Evolutionary conservation across 352 stramenopile species (phyloP), one percentile per base, ranked within the genome.

Genomic region (Blastocystis sp.): DNA sequence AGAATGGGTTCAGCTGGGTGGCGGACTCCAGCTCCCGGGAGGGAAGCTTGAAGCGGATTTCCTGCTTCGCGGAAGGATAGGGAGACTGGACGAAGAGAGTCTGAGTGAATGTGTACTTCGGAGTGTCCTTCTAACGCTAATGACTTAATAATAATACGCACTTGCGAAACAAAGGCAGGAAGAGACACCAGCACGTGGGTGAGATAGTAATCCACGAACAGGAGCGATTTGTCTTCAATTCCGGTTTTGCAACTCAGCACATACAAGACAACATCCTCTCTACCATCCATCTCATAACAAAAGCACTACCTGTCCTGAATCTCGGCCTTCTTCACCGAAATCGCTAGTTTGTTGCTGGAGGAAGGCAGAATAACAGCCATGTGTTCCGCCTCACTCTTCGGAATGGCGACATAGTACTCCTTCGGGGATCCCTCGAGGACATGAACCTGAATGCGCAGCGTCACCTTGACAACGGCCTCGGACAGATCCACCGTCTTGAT

Each of bases 401-500:
- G 71, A 64, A 81, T 64, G 28, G 48, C 71, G 14, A 81, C 42
- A 19, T 63, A 24, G n/a, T 81, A 81, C 14, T 64, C 71, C 3
- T 38, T 10, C 28, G 43, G 38, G 52, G 64, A 45, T 43, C 42
- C 54, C 43, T 48, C 10, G 14, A 21, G 43, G 52, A 38, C 21
- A 43, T 64, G 34, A 42, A 81, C 48, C 28, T 54, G 14, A 66
- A 65, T 28, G 66, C 71, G 71, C n/a, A 81, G 42, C 28, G 45
- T 81, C 54, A 81, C 71, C 14, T 64, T 66, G 6, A 81, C 71
- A 65, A 81, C 66, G 28, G 38, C 40, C 1, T 63, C 34, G 9
- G 71, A 48, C n/a, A 81, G 42, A 42, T 81, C 71, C 11, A 81
- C 71, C 19, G 71, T 81, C 71, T 81, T 81, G 54, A 81, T 81